These are phyloP conservation scores for Aspergillus affinis DNA, from an alignment of 495 filamentous ascomycete genomes.

Conservation along the genomic window DNA sequence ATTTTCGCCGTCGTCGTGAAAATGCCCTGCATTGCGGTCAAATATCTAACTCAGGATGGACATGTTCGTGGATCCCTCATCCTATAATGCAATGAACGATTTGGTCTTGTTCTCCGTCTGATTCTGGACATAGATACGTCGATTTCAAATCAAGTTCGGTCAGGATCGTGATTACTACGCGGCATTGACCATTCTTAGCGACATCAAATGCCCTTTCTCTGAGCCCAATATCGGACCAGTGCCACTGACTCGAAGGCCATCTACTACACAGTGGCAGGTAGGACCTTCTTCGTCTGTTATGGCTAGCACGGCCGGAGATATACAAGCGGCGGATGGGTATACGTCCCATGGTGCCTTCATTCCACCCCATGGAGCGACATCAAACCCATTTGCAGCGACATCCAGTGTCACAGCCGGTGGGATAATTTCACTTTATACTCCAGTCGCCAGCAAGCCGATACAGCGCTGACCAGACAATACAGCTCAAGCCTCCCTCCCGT, in stretches of 20 bases:
- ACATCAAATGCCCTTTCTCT: slow-evolving; percentile 41
- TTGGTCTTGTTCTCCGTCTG: not conserved
- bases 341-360: no score
- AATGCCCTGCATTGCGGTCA: slow-evolving; percentile 42
- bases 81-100: not conserved
- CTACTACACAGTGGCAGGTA: slow-evolving; percentile 35
- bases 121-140: slow-evolving; percentile 28
- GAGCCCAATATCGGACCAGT: slow-evolving; percentile 29
- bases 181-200: slow-evolving; percentile 36
- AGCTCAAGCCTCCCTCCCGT: no score
- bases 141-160: slow-evolving; percentile 46
- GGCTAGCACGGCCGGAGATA: not conserved
- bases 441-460: no score
- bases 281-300: slow-evolving; percentile 11
- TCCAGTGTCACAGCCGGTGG: not conserved
- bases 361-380: slow-evolving; percentile 6
- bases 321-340: no score
- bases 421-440: no score
- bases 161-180: slow-evolving; percentile 39
- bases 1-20: slow-evolving; percentile 44
- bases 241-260: slow-evolving; percentile 19
- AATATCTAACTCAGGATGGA: slow-evolving; percentile 30
- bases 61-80: slow-evolving; percentile 22
- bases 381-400: not conserved
- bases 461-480: no score